A percentile compares a stretch with the other conserved stretches of the same genome.
These are phyloP conservation scores for Tuctoria greenei DNA, from an alignment of 176 grass and related monocot genomes.

Conservation along the genomic window DNA sequence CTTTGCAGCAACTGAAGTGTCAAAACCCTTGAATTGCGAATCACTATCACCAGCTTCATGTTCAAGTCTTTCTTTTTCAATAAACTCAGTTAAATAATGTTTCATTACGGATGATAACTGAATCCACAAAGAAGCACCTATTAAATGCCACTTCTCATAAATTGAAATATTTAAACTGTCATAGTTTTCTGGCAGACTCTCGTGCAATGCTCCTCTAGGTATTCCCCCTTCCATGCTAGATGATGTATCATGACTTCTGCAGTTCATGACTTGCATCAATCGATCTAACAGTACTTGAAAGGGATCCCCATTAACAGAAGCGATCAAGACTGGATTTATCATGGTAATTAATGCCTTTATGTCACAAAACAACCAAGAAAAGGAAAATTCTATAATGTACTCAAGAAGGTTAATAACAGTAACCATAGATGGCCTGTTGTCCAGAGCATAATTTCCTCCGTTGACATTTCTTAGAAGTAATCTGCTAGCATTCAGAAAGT, in stretches of 20 bases:
- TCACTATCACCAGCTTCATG: conserved; percentile 33
- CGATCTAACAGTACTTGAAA: conserved; percentile 50
- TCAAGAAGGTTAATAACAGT: conserved; percentile 72
- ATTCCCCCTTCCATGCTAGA: conserved; percentile 22
- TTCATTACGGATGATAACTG: conserved; percentile 58
- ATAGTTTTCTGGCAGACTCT: conserved; percentile 29
- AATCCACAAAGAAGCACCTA: conserved; percentile 69
- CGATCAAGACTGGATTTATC: conserved; percentile 59
- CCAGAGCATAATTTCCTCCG: conserved; percentile 25
- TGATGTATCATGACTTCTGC: conserved; percentile 52
- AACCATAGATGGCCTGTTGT: conserved; percentile 33
- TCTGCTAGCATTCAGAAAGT: conserved; percentile 41
- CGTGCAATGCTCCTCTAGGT: conserved; percentile 8
- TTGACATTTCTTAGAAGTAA: conserved; percentile 46
- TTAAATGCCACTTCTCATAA: conserved; percentile 86
- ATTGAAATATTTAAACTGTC: conserved; percentile 32
- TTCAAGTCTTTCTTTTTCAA: conserved; percentile 43
- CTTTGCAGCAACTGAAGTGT: conserved; percentile 45
- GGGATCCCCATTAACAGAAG: conserved; percentile 49
- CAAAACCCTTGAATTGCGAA: conserved; percentile 35
- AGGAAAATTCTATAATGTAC: conserved; percentile 60
- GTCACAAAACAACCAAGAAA: conserved; percentile 70
- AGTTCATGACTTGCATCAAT: conserved; percentile 50
- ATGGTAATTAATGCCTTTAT: conserved; percentile 59
- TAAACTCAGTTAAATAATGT: conserved; percentile 47